Evolutionary conservation across 2,329 filamentous ascomycete species (phyloP).

Genomic region (Clonostachys chloroleuca): DNA sequence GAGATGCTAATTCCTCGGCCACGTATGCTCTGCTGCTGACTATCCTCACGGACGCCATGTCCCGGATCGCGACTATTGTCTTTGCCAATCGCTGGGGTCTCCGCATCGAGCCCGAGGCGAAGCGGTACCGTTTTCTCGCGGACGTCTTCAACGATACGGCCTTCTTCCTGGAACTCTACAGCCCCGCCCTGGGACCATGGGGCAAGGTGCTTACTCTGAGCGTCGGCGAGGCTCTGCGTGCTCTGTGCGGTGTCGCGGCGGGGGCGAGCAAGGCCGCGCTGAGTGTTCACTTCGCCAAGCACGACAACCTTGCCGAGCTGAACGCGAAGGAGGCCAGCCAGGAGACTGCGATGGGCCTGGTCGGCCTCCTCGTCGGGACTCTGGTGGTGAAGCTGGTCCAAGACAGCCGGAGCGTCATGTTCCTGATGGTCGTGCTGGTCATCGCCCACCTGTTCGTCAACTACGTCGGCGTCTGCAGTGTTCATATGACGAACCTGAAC

Average conservation of each 20-base stretch:
- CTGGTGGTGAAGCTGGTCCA: constrained; percentile 74
- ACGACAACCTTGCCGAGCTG: constrained; percentile 85
- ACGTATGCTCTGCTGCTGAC: constrained; percentile 79
- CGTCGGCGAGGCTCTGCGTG: constrained; percentile 43
- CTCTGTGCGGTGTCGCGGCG: constrained; percentile 83
- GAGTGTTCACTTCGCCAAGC: constrained; percentile 84
- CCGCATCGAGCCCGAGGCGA: constrained; percentile 84
- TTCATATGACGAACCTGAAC: constrained; percentile 81
- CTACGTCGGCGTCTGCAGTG: constrained; percentile 77
- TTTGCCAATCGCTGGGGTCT: constrained; percentile 82
- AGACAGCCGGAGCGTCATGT: constrained; percentile 68
- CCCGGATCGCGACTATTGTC: constrained; percentile 76
- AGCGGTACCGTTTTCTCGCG: constrained; percentile 80
- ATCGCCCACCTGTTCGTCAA: constrained; percentile 78
- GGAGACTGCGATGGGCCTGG: constrained; percentile 84
- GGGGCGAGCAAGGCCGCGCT: constrained; percentile 87
- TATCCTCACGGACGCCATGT: constrained; percentile 77
- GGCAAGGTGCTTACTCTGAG: constrained; percentile 46
- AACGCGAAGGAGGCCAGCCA: constrained; percentile 95
- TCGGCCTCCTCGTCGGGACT: constrained; percentile 83
- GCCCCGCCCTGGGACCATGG: constrained; percentile 61
- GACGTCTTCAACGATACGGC: constrained; percentile 86
- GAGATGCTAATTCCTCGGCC: constrained; percentile 72
- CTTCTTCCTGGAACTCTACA: constrained; percentile 81
- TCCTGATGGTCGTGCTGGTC: constrained; percentile 66